Evolutionary conservation across 495 filamentous ascomycete species (phyloP), one percentile per base, ranked within the genome.

Genomic region (Aspergillus baeticus): DNA sequence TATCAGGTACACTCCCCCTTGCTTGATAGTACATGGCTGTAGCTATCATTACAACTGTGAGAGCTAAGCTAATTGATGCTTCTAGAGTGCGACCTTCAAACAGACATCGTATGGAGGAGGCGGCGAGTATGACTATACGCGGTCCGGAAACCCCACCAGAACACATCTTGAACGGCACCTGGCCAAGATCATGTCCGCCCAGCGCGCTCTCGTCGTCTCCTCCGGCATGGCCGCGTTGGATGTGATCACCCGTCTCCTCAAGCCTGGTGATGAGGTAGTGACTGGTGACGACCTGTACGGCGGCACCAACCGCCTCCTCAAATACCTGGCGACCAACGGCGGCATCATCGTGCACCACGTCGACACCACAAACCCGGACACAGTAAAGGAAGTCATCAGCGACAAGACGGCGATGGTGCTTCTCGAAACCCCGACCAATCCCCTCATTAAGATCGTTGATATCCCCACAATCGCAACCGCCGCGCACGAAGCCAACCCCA

Each of bases 221-320:
- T 96, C 92, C 17, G 94, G 94, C 54, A 98, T 98, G 94, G 94
- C 90, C 43, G 94, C 95, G 13, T 74, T 98, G 62, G 94, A 98
- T 67, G 94, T 98, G 38, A 96, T 98, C 54, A 95, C 91, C n/a
- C 88, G 94, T 38, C 79, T 98, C 8, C 79, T 98, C 15, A 85
- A 88, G 56, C 94, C 95, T 1, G 95, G 94, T 38, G 94, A 98
- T 66, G 95, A 98, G 67, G 95, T 98, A 22, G 87, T 98, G 43
- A 96, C 94, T 6, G 94, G 94, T 18, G 93, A 98, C 68, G 94
- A 98, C 67, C 77, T 98, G 48, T 98, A 98, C 75, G 94, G 94
- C 53, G 94, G 94, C 63, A 94, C 94, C 38, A 91, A 98, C 76
- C 86, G 94, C 46, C 81, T 98, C 43, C 83, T 98, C 43, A 96